Conservation (phyloP, 1,284 basidiomycete genomes). For the Paramarasmius palmivorus region DNA sequence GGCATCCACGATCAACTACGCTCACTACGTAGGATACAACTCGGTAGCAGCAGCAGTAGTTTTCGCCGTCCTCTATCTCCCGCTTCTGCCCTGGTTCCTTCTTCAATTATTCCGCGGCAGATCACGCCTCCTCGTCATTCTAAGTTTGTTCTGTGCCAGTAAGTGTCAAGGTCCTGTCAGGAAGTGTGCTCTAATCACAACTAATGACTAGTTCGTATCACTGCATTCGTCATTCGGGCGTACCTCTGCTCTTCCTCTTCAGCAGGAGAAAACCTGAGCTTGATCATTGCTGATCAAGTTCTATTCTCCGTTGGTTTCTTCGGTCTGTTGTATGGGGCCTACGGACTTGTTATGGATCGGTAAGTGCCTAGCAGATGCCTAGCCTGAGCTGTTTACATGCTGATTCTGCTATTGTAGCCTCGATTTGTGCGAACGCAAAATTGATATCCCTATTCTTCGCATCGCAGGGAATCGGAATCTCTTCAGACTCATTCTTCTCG, state of each 20-base stretch:
- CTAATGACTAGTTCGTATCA: slow-evolving; percentile 23
- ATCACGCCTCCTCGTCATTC: slow-evolving; percentile 32
- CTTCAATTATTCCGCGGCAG: slow-evolving; percentile 24
- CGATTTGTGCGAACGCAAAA: not conserved
- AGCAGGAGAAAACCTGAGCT: slow-evolving; percentile 14
- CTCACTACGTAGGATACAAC: slow-evolving; percentile 31
- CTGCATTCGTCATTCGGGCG: slow-evolving; percentile 16
- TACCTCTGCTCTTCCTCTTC: slow-evolving; percentile 10
- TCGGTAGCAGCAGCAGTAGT: slow-evolving; percentile 36
- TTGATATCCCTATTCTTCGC: slow-evolving; percentile 20
- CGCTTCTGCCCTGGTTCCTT: slow-evolving; percentile 28
- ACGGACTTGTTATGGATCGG: slow-evolving; percentile 23
- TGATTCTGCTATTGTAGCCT: not conserved
- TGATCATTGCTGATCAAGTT: slow-evolving; percentile 15
- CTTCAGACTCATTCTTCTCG: slow-evolving; percentile 21
- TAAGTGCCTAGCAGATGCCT: not conserved
- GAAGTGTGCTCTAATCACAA: too few species aligned
- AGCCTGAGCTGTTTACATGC: not conserved
- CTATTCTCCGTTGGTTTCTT: slow-evolving; percentile 25
- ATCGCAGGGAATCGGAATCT: slow-evolving; percentile 27
- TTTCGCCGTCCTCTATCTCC: slow-evolving; percentile 34
- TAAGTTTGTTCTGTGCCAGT: slow-evolving; percentile 37
- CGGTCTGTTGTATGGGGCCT: slow-evolving; percentile 24
- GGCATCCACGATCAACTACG: slow-evolving; percentile 27
- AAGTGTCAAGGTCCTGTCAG: too few species aligned